Conservation (phyloP, 805 yeast genomes). For the Candida saitoana region DNA sequence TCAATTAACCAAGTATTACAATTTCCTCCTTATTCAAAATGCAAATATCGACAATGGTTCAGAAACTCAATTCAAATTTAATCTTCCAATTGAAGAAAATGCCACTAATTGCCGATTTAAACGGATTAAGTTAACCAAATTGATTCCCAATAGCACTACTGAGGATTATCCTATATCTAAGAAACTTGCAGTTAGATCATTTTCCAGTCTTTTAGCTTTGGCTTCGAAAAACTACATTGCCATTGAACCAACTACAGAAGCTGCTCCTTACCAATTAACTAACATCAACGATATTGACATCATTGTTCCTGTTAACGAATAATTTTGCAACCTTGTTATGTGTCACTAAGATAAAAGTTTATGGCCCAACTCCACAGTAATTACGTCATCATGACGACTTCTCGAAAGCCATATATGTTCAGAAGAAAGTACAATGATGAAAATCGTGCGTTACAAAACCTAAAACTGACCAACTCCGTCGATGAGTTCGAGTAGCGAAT, state of each 20-base stretch:
- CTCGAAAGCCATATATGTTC: neutral
- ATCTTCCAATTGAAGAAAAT: neutral
- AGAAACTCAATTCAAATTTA: neutral
- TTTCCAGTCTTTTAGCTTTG: constrained; percentile 23
- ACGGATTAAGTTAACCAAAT: constrained; percentile 11
- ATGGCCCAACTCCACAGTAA: neutral
- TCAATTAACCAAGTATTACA: constrained; percentile 12
- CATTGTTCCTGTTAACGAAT: constrained; percentile 2
- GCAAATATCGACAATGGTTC: constrained; percentile 2
- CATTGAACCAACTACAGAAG: neutral
- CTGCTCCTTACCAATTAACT: neutral
- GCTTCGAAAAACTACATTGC: constrained; percentile 17
- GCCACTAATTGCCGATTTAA: constrained; percentile 1
- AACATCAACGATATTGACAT: constrained; percentile 5
- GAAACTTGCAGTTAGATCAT: constrained; percentile 25
- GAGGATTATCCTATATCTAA: constrained; percentile 13
- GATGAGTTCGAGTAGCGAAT: too few relatives aligned
- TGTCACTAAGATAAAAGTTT: too few relatives aligned
- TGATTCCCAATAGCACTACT: constrained; percentile 13
- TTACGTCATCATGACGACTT: neutral
- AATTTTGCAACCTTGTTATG: neutral
- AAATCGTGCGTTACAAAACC: neutral
- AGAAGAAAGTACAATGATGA: neutral
- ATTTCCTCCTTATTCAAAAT: constrained; percentile 9
- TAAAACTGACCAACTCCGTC: neutral